phyloP scores from a whole-genome alignment of 306 rosid species.

The Prosopis cineraria region DNA sequence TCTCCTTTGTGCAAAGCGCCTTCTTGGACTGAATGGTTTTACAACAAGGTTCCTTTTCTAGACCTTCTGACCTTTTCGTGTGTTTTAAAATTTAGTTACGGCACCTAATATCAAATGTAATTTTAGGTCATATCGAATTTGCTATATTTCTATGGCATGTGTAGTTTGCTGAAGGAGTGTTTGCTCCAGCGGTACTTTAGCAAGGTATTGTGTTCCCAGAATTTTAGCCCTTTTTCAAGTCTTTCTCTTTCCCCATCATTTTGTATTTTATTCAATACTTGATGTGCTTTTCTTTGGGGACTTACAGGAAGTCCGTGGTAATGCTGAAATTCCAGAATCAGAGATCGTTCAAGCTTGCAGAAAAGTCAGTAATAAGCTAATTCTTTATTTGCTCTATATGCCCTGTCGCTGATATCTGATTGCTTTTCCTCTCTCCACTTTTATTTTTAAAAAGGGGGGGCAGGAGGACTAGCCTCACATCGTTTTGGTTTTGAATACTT shows the following conservation, averaged over 20 bases:
- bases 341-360: slow-evolving; percentile 93
- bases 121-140: slow-evolving; percentile 75
- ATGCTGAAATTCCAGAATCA: slow-evolving; percentile 82
- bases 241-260: neutral
- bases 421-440: neutral
- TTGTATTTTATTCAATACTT: neutral
- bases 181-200: slow-evolving; percentile 91
- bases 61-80: neutral
- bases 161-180: slow-evolving; percentile 81
- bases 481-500: slow-evolving; percentile 11
- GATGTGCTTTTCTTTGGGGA: slow-evolving; percentile 15
- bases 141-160: slow-evolving; percentile 84
- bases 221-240: neutral
- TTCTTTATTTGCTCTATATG: slow-evolving; percentile 18
- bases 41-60: slow-evolving; percentile 68
- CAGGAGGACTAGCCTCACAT: neutral
- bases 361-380: slow-evolving; percentile 58
- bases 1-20: slow-evolving; percentile 93
- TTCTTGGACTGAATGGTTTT: slow-evolving; percentile 94
- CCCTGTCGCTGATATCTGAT: slow-evolving; percentile 28
- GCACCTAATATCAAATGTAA: slow-evolving; percentile 31
- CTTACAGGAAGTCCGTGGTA: slow-evolving; percentile 82
- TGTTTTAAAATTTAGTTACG: slow-evolving; percentile 18
- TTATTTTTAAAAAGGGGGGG: neutral
- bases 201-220: slow-evolving; percentile 58